phyloP scores from a whole-genome alignment of 805 yeast species.

The Barnettozyma vustinii region DNA sequence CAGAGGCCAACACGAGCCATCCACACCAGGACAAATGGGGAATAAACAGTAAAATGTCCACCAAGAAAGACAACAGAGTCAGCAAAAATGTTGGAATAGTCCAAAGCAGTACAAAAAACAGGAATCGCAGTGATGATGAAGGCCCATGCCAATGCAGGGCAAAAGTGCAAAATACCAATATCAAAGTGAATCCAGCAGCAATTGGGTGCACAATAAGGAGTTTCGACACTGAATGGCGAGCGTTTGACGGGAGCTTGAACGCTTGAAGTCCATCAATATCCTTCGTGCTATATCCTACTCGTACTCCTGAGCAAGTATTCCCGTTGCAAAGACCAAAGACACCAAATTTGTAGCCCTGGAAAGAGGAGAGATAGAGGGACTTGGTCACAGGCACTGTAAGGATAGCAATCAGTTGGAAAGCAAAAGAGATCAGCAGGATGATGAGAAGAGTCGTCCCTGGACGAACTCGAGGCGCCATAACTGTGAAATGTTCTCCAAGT shows the following conservation, averaged over 20 bases:
- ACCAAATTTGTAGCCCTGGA: constrained; percentile 50
- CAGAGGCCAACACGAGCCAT: constrained; percentile 73
- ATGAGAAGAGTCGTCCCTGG: constrained; percentile 32
- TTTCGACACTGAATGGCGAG: constrained; percentile 53
- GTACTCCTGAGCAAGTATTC: constrained; percentile 33
- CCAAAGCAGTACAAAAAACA: constrained; percentile 50
- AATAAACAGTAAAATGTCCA: constrained; percentile 74
- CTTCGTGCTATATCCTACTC: constrained; percentile 38
- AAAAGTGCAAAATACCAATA: constrained; percentile 38
- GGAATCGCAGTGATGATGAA: constrained; percentile 33
- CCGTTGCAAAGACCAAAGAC: constrained; percentile 61
- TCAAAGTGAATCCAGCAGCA: constrained; percentile 48
- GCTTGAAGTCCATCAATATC: constrained; percentile 32
- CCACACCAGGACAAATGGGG: constrained; percentile 78
- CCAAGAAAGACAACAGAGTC: constrained; percentile 67
- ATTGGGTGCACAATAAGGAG: constrained; percentile 65
- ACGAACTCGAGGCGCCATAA: constrained; percentile 24
- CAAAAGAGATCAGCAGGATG: constrained; percentile 44
- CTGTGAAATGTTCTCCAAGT: not conserved
- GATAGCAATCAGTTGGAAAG: constrained; percentile 54
- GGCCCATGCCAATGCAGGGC: constrained; percentile 34
- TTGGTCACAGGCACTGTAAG: constrained; percentile 56
- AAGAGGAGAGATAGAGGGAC: constrained; percentile 43
- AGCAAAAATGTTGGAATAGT: constrained; percentile 66
- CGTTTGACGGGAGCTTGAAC: constrained; percentile 51